These are phyloP conservation scores for Dichotomocladium elegans DNA, from an alignment of 371 early-diverging fungal species.

Conservation along the genomic window DNA sequence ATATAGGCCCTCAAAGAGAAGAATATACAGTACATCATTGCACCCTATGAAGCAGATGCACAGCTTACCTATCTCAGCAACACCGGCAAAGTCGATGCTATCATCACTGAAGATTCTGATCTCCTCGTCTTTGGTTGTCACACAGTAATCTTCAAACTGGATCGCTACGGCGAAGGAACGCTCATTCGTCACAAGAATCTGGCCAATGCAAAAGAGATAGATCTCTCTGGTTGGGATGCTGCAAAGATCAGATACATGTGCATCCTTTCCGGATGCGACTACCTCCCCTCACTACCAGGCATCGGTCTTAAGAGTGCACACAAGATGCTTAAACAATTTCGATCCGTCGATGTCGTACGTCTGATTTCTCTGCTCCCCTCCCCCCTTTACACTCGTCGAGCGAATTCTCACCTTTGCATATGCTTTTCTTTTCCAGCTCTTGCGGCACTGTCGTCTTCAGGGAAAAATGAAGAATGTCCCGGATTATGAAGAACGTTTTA, in stretches of 20 bases:
- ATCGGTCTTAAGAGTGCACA: constrained; percentile 88
- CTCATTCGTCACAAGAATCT: constrained; percentile 45
- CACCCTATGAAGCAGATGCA: constrained; percentile 99
- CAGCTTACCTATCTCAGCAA: constrained; percentile 88
- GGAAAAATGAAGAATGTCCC: constrained; percentile 39
- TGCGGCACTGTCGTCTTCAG: constrained; percentile 15
- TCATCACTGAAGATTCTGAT: constrained; percentile 98
- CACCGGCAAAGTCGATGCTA: constrained; percentile 68
- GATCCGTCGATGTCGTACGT: constrained; percentile 41
- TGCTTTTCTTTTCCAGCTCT: constrained; percentile 12
- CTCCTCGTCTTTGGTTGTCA: constrained; percentile 92
- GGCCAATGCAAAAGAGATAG: constrained; percentile 19
- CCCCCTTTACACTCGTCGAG: too few species aligned
- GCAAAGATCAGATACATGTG: constrained; percentile 85
- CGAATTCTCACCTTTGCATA: neutral
- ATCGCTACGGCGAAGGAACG: constrained; percentile 63
- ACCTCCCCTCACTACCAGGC: constrained; percentile 78
- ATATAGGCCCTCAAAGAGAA: constrained; percentile 57
- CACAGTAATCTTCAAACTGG: constrained; percentile 78
- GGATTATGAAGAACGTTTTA: constrained; percentile 61
- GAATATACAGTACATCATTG: constrained; percentile 80
- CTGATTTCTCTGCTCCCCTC: neutral
- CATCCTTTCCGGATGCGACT: constrained; percentile 97
- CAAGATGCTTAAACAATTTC: constrained; percentile 51
- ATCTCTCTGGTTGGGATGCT: constrained; percentile 54